Conservation (phyloP, 352 stramenopile genomes). For the Globisporangium heterothallicum region DNA sequence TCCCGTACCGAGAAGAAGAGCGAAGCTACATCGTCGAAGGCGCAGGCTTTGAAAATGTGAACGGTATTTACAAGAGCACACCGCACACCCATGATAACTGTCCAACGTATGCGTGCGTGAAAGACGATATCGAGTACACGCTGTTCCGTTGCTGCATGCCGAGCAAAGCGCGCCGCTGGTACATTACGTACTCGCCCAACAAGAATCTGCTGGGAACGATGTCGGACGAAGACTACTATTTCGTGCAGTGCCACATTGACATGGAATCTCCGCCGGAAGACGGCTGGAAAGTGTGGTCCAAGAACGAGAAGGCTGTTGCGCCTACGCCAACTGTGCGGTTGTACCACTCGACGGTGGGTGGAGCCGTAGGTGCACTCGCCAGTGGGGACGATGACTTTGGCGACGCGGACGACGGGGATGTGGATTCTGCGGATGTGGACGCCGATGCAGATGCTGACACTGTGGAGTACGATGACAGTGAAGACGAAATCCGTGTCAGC, state of each 20-base stretch:
- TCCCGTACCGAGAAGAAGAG: constrained; percentile 70
- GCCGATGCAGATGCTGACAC: constrained; percentile 75
- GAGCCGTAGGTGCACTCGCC: neutral
- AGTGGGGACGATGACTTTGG: constrained; percentile 19
- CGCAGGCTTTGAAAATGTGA: constrained; percentile 88
- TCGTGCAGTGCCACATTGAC: constrained; percentile 75
- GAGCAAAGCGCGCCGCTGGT: constrained; percentile 97
- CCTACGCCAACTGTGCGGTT: constrained; percentile 64
- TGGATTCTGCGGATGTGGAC: constrained; percentile 58
- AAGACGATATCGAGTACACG: constrained; percentile 83
- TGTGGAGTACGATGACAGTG: constrained; percentile 86
- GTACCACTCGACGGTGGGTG: constrained; percentile 57
- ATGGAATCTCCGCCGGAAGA: constrained; percentile 71
- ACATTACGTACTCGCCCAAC: constrained; percentile 95
- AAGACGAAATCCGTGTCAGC: constrained; percentile 87
- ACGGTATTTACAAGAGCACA: constrained; percentile 92
- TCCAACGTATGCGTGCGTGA: constrained; percentile 57
- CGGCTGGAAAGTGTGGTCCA: constrained; percentile 84
- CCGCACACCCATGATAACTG: constrained; percentile 68
- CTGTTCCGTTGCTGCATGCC: constrained; percentile 98
- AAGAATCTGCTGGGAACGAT: constrained; percentile 79
- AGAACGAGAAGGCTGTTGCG: constrained; percentile 73
- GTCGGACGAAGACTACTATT: constrained; percentile 87
- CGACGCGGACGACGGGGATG: constrained; percentile 31
- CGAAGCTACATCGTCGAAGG: constrained; percentile 85